Conservation (phyloP, 306 rosid genomes). For the Rosa lucieae region DNA sequence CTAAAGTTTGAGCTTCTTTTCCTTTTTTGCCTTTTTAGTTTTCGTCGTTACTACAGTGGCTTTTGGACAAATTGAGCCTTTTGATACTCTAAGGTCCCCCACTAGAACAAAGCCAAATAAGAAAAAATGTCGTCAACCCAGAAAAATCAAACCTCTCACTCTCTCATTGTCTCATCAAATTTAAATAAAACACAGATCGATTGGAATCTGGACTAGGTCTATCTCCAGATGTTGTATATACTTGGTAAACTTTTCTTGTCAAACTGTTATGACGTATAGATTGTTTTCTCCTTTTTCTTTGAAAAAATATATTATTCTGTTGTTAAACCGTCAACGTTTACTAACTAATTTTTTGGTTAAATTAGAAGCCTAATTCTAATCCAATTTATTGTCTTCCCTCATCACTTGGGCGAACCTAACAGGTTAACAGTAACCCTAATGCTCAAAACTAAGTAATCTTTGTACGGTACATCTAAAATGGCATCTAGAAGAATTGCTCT, state of each 20-base stretch:
- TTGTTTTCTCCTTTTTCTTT: neutral
- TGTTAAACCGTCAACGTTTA: neutral
- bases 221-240: neutral
- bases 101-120: neutral
- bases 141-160: neutral
- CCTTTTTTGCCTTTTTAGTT: neutral
- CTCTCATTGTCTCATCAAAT: neutral
- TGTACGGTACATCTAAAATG: neutral
- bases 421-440: neutral
- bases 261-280: neutral
- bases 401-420: neutral
- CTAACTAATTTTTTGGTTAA: neutral
- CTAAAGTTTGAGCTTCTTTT: neutral
- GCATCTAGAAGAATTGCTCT: neutral
- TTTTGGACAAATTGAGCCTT: slow-evolving; percentile 13
- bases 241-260: neutral
- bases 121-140: neutral
- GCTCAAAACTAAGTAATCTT: neutral
- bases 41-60: neutral
- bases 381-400: neutral
- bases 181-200: neutral
- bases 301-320: neutral
- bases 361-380: neutral
- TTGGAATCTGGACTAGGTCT: neutral
- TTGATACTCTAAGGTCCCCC: neutral